A percentile compares a stretch with the other conserved stretches of the same genome.
phyloP scores from a whole-genome alignment of 2,329 filamentous ascomycete genomes.

The Pestalotiopsis sp. region DNA sequence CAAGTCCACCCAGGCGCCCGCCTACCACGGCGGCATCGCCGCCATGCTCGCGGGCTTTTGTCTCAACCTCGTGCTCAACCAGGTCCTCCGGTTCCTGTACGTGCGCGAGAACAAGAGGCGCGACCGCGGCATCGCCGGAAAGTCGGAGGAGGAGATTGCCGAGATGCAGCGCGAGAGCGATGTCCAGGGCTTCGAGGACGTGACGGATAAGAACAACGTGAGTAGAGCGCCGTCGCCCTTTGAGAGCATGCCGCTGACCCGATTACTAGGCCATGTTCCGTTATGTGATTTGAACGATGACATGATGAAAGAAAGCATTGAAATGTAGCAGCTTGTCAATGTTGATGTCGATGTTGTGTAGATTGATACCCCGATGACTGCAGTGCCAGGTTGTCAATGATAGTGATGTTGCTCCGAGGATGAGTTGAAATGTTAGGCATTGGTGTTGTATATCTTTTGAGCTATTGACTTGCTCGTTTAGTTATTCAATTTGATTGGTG shows the following conservation, averaged over 20 bases:
- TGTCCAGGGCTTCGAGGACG: constrained; percentile 39
- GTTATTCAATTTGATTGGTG: too few species aligned
- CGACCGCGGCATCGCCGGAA: constrained; percentile 27
- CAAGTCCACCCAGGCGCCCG: constrained; percentile 30
- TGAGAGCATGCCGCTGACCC: background rate
- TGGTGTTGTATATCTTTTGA: too few species aligned
- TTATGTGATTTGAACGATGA: background rate
- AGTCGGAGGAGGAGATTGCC: constrained; percentile 32
- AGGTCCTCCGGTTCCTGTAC: constrained; percentile 28
- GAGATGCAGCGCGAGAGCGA: constrained; percentile 32
- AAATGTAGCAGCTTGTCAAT: background rate
- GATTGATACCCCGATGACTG: background rate
- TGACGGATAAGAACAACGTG: constrained; percentile 39
- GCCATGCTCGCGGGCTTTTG: constrained; percentile 33
- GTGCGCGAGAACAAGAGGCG: constrained; percentile 33
- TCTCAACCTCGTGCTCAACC: constrained; percentile 31
- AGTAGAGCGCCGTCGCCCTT: constrained; percentile 15
- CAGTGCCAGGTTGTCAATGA: too few species aligned
- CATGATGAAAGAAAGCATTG: background rate
- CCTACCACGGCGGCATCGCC: constrained; percentile 36
- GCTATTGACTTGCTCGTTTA: too few species aligned
- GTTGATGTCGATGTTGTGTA: background rate
- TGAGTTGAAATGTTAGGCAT: too few species aligned
- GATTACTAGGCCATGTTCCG: background rate
- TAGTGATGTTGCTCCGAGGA: too few species aligned